Conservation (phyloP, 352 stramenopile genomes). For the Globisporangium polare region DNA sequence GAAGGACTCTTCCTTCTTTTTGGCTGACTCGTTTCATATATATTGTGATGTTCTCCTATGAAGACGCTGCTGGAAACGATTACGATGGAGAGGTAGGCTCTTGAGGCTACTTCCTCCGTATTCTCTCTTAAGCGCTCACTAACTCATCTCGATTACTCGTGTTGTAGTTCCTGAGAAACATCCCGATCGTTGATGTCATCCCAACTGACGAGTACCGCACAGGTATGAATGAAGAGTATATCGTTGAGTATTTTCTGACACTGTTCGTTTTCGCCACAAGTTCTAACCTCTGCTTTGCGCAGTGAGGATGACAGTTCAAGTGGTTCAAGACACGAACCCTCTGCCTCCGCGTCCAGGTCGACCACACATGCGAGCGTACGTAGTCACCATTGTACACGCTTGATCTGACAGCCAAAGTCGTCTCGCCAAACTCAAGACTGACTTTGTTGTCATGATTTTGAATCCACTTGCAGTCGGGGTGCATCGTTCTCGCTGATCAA, state of each 20-base stretch:
- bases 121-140: not conserved
- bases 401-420: not conserved
- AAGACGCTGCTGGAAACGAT: slow-evolving; percentile 42
- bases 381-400: not conserved
- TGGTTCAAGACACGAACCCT: slow-evolving; percentile 25
- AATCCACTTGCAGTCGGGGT: slow-evolving; percentile 39
- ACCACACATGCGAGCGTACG: slow-evolving; percentile 30
- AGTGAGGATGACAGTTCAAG: slow-evolving; percentile 59
- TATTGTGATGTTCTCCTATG: slow-evolving; percentile 1
- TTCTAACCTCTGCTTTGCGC: not conserved
- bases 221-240: slow-evolving; percentile 22
- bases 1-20: not conserved
- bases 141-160: not conserved
- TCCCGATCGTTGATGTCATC: slow-evolving; percentile 28
- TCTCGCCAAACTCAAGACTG: not conserved
- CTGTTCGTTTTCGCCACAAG: not conserved
- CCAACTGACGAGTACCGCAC: slow-evolving; percentile 29
- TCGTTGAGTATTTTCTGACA: not conserved
- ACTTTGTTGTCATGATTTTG: not conserved
- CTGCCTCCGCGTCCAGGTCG: slow-evolving; percentile 20
- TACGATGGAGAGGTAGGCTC: slow-evolving; percentile 45
- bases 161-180: slow-evolving; percentile 19
- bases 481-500: slow-evolving; percentile 63
- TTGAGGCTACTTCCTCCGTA: slow-evolving; percentile 6
- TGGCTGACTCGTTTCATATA: not conserved